Evolutionary conservation across 352 stramenopile genomes (phyloP), one percentile per base, ranked within the genome.

Genomic region (Phytopythium vexans): DNA sequence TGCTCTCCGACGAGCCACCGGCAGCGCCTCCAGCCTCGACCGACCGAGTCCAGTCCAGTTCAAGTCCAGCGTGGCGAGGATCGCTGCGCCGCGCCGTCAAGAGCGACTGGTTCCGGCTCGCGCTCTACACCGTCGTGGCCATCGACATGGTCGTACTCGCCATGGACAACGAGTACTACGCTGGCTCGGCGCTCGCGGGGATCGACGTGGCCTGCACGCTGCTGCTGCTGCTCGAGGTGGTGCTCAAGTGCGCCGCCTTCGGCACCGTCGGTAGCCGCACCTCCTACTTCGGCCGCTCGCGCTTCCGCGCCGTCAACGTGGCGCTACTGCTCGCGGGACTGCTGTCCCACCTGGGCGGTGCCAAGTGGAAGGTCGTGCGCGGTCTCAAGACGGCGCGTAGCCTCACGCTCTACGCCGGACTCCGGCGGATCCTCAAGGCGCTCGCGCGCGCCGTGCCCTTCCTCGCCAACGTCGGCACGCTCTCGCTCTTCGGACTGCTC

Each of bases 401-500:
- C 38, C 68, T 92, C 50, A 88, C 82, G 9, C 66, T 89, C 3
- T 80, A 86, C 51, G 61, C 72, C 1, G 82, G 82, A 0, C 52
- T 92, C 34, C 70, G 77, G 3, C 79, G 82, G 38, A 92, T 92
- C 41, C 49, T 90, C 12, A 77, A 82, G 45, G 73, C 82, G 9
- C 60, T 92, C 8, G 66, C 72, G 36, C 74, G 79, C 1, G 82
- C 82, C 0, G 68, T 92, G 4, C 82, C 82, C 31, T 89, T 92
- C 44, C 64, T 92, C 3, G 75, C 82, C 34, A 92, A 92, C 45
- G 82, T 92, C 12, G 70, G 60, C 4, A 88, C 77, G 27, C 69
- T 92, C 34, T 70, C 82, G 5, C 63, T 90, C 45, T 92, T 92
- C 33, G 85, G 85, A 6, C 45, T 92, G 31, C 68, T 92, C 8